Percentiles rank a stretch among this genome's conserved stretches.
Evolutionary conservation across 2,329 filamentous ascomycete genomes (phyloP).

Genomic region (Acrodontium crateriforme): DNA sequence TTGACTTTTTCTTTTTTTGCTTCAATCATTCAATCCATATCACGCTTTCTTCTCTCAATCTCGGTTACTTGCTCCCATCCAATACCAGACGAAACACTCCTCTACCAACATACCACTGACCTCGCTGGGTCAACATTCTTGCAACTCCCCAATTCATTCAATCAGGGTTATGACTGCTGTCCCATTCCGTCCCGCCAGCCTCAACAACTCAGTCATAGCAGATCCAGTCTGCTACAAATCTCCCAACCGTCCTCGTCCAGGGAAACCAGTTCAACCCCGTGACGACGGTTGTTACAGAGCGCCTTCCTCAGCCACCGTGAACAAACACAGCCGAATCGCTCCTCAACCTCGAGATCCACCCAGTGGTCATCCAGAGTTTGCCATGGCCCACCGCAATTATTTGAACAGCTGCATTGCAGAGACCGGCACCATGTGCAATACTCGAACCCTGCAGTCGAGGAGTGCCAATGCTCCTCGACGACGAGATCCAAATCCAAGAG

Average conservation of each 20-base stretch:
- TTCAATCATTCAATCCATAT: background rate
- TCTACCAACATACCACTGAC: background rate
- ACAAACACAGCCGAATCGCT: background rate
- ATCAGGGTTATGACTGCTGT: background rate
- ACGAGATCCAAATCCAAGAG: too few species aligned
- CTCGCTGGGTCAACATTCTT: background rate
- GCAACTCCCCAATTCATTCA: background rate
- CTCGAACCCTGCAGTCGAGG: too few species aligned
- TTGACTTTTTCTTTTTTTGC: background rate
- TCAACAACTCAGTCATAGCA: slow-evolving; percentile 1
- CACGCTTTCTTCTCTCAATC: background rate
- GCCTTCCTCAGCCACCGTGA: background rate
- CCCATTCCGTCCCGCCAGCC: background rate
- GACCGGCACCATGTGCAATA: too few species aligned
- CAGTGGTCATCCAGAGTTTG: slow-evolving; percentile 2
- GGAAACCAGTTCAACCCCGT: slow-evolving; percentile 2
- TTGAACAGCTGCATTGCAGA: too few species aligned
- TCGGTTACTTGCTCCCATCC: background rate
- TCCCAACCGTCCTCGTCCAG: slow-evolving; percentile 1
- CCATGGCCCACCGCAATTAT: too few species aligned
- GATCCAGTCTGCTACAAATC: background rate
- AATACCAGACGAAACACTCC: background rate
- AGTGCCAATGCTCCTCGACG: too few species aligned
- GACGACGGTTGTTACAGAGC: slow-evolving; percentile 1
- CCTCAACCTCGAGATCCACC: slow-evolving; percentile 7